phyloP scores from a whole-genome alignment of 257 asterid species.

The Scutellaria minor region DNA sequence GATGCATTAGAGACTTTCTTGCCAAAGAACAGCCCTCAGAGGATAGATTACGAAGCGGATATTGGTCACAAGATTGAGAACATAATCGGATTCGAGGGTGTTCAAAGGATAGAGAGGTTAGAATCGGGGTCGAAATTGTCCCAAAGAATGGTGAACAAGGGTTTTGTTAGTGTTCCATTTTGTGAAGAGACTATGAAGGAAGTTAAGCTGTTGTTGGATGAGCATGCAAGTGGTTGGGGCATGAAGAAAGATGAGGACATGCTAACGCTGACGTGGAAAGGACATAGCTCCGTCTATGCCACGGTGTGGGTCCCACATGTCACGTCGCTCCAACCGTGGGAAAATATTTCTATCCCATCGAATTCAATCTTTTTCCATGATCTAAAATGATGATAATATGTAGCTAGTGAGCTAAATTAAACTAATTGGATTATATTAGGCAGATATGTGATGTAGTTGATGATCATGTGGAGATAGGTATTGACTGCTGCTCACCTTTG shows the following conservation, averaged over 20 bases:
- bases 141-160: conserved; percentile 58
- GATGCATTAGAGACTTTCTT: conserved; percentile 80
- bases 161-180: conserved; percentile 53
- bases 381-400: background rate
- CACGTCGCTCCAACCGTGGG: background rate
- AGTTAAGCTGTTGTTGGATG: conserved; percentile 62
- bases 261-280: conserved; percentile 82
- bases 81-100: conserved; percentile 63
- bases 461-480: conserved; percentile 7
- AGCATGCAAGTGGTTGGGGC: conserved; percentile 92
- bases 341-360: background rate
- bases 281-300: conserved; percentile 71
- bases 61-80: conserved; percentile 77
- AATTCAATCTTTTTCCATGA: too few species aligned
- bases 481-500: conserved; percentile 14
- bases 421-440: conserved; percentile 1
- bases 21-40: conserved; percentile 63
- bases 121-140: conserved; percentile 51
- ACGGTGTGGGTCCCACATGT: conserved; percentile 63
- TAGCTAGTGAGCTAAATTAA: background rate
- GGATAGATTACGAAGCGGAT: conserved; percentile 69
- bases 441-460: conserved; percentile 1
- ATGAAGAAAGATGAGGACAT: conserved; percentile 80
- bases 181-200: conserved; percentile 65
- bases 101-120: conserved; percentile 59